These are phyloP conservation scores for Hymenoscyphus linearis DNA, from an alignment of 2,329 filamentous ascomycete genomes.

Conservation along the genomic window DNA sequence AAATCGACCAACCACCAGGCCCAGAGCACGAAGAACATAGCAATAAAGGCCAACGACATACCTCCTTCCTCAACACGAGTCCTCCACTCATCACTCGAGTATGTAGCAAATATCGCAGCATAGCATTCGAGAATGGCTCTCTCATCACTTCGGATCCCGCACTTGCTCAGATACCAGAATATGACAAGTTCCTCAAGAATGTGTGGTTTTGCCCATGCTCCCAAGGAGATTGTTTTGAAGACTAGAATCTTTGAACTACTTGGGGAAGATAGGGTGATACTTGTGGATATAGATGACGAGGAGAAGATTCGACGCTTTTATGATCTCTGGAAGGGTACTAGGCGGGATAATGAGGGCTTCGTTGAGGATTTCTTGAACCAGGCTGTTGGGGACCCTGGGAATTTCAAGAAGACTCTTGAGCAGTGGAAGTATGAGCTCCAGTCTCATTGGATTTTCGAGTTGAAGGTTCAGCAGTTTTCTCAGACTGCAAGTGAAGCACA, in stretches of 20 bases:
- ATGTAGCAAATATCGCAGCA: not conserved
- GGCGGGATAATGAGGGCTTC: too few species aligned
- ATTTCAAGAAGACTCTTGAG: not conserved
- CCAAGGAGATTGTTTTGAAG: not conserved
- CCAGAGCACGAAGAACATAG: not conserved
- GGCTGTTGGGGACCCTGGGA: too few species aligned
- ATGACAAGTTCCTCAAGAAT: not conserved
- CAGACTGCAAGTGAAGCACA: not conserved
- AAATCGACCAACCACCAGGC: not conserved
- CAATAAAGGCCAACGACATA: not conserved
- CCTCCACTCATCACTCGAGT: not conserved
- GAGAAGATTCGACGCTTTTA: not conserved
- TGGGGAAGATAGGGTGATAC: not conserved
- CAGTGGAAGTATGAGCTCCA: not conserved
- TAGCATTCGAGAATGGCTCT: not conserved
- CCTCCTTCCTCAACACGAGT: not conserved
- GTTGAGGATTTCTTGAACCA: too few species aligned
- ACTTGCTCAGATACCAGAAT: not conserved
- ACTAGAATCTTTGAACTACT: not conserved
- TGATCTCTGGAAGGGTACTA: not conserved
- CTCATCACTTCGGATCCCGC: not conserved
- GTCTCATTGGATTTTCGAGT: not conserved
- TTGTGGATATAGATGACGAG: not conserved
- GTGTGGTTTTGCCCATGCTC: not conserved
- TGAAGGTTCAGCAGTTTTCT: not conserved